Evolutionary conservation across 2,329 filamentous ascomycete species (phyloP).

Genomic region (Reticulascus tulasneorum): DNA sequence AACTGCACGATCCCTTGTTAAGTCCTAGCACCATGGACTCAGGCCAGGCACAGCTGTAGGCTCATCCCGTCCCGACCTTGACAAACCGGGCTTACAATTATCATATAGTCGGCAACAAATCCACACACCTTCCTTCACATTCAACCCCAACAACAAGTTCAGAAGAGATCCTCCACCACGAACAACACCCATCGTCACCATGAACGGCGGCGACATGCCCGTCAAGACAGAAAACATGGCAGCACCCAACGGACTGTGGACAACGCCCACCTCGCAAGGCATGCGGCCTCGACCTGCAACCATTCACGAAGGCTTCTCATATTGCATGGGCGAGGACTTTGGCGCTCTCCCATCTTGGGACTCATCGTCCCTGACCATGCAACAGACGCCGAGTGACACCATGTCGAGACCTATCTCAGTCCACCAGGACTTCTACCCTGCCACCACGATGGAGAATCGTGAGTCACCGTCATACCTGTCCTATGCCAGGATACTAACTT

Average conservation of each 20-base stretch:
- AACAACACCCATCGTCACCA: constrained; percentile 40
- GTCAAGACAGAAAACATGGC: constrained; percentile 43
- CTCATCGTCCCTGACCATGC: constrained; percentile 48
- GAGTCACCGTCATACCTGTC: constrained; percentile 23
- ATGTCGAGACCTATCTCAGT: constrained; percentile 52
- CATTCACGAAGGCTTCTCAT: constrained; percentile 59
- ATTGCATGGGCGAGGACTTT: constrained; percentile 52
- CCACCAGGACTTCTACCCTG: constrained; percentile 50
- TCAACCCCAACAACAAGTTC: constrained; percentile 43
- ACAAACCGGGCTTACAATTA: constrained; percentile 31
- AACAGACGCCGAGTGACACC: constrained; percentile 46
- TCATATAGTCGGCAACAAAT: constrained; percentile 41
- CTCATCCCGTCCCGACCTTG: constrained; percentile 18
- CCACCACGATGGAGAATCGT: constrained; percentile 46
- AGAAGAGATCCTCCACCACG: constrained; percentile 40
- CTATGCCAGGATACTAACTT: constrained; percentile 6
- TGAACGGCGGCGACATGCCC: constrained; percentile 49
- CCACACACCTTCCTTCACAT: constrained; percentile 46
- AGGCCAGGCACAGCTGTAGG: constrained; percentile 50
- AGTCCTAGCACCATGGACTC: constrained; percentile 44
- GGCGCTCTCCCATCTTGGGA: constrained; percentile 54
- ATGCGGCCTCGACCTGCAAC: constrained; percentile 52
- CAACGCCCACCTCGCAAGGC: constrained; percentile 48
- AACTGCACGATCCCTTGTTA: constrained; percentile 28
- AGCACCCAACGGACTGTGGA: constrained; percentile 47